Percentiles rank a stretch among this genome's conserved stretches.
Evolutionary conservation across 208 protist species (phyloP).

Genomic region (Trypanosoma scelopori): DNA sequence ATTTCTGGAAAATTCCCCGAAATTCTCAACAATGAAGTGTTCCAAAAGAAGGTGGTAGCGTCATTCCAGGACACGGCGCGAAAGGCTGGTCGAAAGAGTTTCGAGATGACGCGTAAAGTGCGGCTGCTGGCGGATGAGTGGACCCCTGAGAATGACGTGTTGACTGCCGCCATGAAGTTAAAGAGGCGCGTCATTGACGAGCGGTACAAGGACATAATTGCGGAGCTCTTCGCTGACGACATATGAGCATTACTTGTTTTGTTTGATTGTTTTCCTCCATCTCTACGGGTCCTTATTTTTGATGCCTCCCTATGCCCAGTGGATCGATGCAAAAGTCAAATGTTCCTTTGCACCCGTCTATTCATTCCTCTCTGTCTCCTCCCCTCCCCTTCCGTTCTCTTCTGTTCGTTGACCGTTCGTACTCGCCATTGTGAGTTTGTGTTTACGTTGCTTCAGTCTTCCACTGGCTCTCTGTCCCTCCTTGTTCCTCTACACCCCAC

Average conservation of each 20-base stretch:
- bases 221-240: slow-evolving; percentile 58
- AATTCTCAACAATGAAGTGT: slow-evolving; percentile 45
- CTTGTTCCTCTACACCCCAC: too few relatives aligned
- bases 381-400: too few relatives aligned
- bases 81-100: slow-evolving; percentile 60
- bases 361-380: too few relatives aligned
- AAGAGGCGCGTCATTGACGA: slow-evolving; percentile 65
- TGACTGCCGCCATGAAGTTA: slow-evolving; percentile 87
- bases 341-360: too few relatives aligned
- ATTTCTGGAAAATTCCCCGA: slow-evolving; percentile 44
- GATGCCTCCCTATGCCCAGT: too few relatives aligned
- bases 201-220: slow-evolving; percentile 61
- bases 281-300: slow-evolving; percentile 23
- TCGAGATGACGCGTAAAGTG: slow-evolving; percentile 64
- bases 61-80: slow-evolving; percentile 54
- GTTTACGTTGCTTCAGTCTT: too few relatives aligned
- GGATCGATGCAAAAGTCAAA: too few relatives aligned
- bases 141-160: slow-evolving; percentile 77
- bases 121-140: slow-evolving; percentile 71
- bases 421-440: too few relatives aligned
- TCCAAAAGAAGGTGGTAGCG: slow-evolving; percentile 40
- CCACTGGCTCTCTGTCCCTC: too few relatives aligned
- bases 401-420: too few relatives aligned
- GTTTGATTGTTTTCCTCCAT: slow-evolving; percentile 13
- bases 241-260: slow-evolving; percentile 31